These are phyloP conservation scores for Aspergillus tubingensis DNA, from an alignment of 2,329 filamentous ascomycete species.

Conservation along the genomic window DNA sequence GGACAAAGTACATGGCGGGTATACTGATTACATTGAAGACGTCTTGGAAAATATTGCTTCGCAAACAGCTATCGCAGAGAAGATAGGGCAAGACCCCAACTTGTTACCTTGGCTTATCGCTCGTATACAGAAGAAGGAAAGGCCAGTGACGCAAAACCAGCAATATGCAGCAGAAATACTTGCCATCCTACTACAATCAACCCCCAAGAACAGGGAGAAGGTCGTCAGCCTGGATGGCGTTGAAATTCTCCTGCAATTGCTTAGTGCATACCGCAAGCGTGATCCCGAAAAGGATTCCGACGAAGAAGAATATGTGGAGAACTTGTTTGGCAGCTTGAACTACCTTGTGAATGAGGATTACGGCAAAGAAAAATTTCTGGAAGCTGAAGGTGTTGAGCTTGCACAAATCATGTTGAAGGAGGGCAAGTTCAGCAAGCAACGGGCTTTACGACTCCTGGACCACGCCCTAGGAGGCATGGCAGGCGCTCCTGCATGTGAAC, in stretches of 20 bases:
- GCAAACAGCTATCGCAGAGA: conserved; percentile 66
- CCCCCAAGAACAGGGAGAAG: conserved; percentile 63
- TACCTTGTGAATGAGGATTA: conserved; percentile 73
- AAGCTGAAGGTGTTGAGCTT: conserved; percentile 89
- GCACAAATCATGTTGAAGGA: conserved; percentile 89
- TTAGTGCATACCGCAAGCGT: conserved; percentile 79
- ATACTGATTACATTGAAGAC: conserved; percentile 35
- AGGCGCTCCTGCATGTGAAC: conserved; percentile 68
- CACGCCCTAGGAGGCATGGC: conserved; percentile 68
- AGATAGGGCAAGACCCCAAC: conserved; percentile 67
- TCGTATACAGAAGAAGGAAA: conserved; percentile 70
- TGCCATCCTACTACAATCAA: conserved; percentile 82
- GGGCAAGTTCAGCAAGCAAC: conserved; percentile 76
- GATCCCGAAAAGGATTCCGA: conserved; percentile 84
- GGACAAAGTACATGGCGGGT: no score
- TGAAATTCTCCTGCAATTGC: conserved; percentile 77
- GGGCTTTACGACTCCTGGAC: conserved; percentile 79
- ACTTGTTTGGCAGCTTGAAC: conserved; percentile 83
- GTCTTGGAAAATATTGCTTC: conserved; percentile 86
- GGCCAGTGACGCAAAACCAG: conserved; percentile 79
- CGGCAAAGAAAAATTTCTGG: conserved; percentile 79
- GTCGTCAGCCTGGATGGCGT: conserved; percentile 70
- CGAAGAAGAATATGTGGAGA: conserved; percentile 94
- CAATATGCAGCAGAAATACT: conserved; percentile 92
- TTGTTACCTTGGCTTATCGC: conserved; percentile 76